phyloP scores from a whole-genome alignment of 768 basidiomycete species.

The Mycena rosella region DNA sequence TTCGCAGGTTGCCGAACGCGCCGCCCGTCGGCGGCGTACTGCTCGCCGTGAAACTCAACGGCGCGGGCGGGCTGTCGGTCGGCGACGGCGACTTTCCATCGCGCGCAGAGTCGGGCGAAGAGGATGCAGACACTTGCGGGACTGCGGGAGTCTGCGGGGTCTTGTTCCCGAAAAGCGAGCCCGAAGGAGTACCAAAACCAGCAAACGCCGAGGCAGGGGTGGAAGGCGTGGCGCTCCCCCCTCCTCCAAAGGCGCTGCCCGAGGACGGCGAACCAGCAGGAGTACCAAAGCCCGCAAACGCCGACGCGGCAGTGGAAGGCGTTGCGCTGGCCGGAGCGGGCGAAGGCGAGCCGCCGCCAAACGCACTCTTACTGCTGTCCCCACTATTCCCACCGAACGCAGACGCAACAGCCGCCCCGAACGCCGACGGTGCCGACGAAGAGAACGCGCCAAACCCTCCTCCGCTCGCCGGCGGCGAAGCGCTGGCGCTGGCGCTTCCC shows the following conservation, averaged over 20 bases:
- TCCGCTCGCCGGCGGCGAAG: conserved; percentile 16
- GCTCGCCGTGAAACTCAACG: conserved; percentile 41
- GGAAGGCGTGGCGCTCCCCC: conserved; percentile 3
- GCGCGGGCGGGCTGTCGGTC: conserved; percentile 21
- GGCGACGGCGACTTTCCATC: conserved; percentile 33
- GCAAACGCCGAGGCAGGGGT: conserved; percentile 30
- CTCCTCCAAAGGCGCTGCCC: conserved; percentile 16
- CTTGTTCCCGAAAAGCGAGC: conserved; percentile 26
- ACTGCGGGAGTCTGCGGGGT: conserved; percentile 21
- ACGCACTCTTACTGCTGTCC: conserved; percentile 1
- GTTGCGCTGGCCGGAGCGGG: conserved; percentile 11
- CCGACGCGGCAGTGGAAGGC: conserved; percentile 18
- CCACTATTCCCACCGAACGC: conserved; percentile 17
- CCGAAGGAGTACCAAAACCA: conserved; percentile 13
- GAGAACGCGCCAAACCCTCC: conserved; percentile 44
- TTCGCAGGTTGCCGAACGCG: conserved; percentile 56
- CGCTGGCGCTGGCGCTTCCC: neutral
- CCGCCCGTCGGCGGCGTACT: conserved; percentile 41
- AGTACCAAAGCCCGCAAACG: conserved; percentile 26
- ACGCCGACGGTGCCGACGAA: conserved; percentile 43
- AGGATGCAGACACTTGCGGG: conserved; percentile 34
- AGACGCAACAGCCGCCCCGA: conserved; percentile 39
- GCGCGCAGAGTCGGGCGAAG: conserved; percentile 39
- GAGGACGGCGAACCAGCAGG: conserved; percentile 10
- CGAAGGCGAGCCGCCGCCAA: conserved; percentile 15